Evolutionary conservation across 768 basidiomycete species (phyloP).

Genomic region (Cystofilobasidium ferigula): DNA sequence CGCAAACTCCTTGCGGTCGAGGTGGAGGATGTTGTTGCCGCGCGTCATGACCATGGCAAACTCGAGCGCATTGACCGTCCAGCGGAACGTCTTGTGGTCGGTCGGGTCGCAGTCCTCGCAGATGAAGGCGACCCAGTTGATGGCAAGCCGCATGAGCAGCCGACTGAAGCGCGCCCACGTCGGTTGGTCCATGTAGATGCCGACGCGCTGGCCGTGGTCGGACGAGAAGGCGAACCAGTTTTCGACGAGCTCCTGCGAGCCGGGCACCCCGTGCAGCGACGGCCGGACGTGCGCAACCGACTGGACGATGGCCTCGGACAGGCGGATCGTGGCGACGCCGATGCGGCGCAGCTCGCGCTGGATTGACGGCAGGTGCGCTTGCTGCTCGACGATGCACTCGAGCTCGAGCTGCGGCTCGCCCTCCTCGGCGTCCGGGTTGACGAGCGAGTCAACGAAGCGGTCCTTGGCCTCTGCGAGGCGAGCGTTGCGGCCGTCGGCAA

Average conservation of each 20-base stretch:
- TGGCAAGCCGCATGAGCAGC: conserved; percentile 74
- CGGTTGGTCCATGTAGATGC: conserved; percentile 68
- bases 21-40: conserved; percentile 75
- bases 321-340: conserved; percentile 69
- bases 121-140: conserved; percentile 96
- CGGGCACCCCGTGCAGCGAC: conserved; percentile 44
- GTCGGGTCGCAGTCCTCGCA: conserved; percentile 95
- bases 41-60: conserved; percentile 79
- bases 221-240: conserved; percentile 90
- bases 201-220: conserved; percentile 82
- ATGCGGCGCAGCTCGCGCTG: conserved; percentile 86
- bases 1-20: conserved; percentile 79
- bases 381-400: conserved; percentile 54
- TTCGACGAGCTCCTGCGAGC: conserved; percentile 55
- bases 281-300: conserved; percentile 74
- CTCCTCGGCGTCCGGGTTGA: background rate
- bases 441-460: conserved; percentile 56
- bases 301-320: conserved; percentile 85
- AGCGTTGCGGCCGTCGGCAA: conserved; percentile 76
- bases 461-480: conserved; percentile 67
- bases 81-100: conserved; percentile 90
- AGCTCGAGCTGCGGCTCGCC: conserved; percentile 21
- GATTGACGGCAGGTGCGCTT: conserved; percentile 81
- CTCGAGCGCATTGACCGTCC: conserved; percentile 93
- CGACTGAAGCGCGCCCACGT: conserved; percentile 56